Base-by-base conservation (phyloP, 176 grass and related monocot genomes). In the Oryza rufipogon region DNA sequence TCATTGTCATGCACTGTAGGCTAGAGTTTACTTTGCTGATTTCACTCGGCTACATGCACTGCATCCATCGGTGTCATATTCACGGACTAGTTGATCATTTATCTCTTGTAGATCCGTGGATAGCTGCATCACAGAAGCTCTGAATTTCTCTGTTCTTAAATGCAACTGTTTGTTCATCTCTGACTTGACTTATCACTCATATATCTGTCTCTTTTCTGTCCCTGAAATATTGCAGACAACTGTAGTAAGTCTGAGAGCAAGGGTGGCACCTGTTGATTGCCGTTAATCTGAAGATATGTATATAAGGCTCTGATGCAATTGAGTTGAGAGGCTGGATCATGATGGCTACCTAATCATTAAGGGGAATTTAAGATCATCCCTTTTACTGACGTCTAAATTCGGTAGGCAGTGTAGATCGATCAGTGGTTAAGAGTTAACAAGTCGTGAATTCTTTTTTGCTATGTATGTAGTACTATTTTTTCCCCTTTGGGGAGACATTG, bases 1-100 rank as follows among this genome's bases (percentile, higher is more conserved):
- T 86, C 52, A 20, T 63, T 78, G 20, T 86, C 54, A 30, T 8
- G 20, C 46, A 36, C 17, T 86, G 66, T 58, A 67, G 42, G 14
- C 77, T 74, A 20, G 45, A 32, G 19, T 33, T 33, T 44, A 51
- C 56, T 49, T 71, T 73, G 7, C 7, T 85, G 52, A 20, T 80
- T 38, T 20, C 23, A 64, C 25, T 19, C 20, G 9, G 6, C 39
- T 34, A 65, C 58, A 79, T 79, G 76, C 84, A 28, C 28, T 86
- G 84, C 67, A 86, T 66, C 76, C 68, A 51, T 73, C 76, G 39
- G 4, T 39, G 68, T 86, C 85, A 45, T 17, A 80, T 70, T 67
- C 45, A 4, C 19, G 25, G 73, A 39, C 58, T 42, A 42, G 11
- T 64, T 22, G 60, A 20, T 46, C 76, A 54, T 13, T 7, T 15